These are phyloP conservation scores for Annulohypoxylon stygium DNA, from an alignment of 495 filamentous ascomycete genomes.

Conservation along the genomic window DNA sequence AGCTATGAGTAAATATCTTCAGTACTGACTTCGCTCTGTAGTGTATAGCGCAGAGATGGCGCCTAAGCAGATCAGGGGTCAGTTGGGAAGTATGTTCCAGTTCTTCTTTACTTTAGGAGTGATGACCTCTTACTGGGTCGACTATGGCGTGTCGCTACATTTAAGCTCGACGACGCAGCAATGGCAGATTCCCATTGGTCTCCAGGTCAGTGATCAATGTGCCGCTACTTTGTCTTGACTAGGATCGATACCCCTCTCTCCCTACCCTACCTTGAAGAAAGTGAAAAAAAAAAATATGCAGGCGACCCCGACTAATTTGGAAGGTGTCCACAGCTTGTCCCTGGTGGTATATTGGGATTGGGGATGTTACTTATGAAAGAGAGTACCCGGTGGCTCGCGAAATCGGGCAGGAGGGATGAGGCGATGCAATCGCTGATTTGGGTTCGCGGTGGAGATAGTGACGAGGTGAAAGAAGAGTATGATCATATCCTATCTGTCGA, in stretches of 20 bases:
- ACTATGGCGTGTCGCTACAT: slow-evolving; percentile 58
- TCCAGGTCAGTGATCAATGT: slow-evolving; percentile 50
- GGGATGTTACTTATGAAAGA: slow-evolving; percentile 63
- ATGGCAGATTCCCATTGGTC: slow-evolving; percentile 64
- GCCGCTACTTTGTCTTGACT: too few relatives aligned
- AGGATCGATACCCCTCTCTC: neutral
- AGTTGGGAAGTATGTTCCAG: slow-evolving; percentile 60
- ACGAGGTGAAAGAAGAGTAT: slow-evolving; percentile 57
- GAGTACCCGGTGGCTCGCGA: slow-evolving; percentile 62
- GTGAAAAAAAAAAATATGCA: neutral
- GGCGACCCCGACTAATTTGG: neutral
- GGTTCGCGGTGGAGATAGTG: slow-evolving; percentile 59
- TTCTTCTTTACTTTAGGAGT: slow-evolving; percentile 64
- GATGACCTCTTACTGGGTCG: slow-evolving; percentile 64
- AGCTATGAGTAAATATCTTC: too few relatives aligned
- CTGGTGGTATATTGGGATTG: slow-evolving; percentile 56
- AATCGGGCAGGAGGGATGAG: slow-evolving; percentile 61
- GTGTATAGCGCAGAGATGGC: slow-evolving; percentile 66
- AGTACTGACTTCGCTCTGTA: slow-evolving; percentile 2
- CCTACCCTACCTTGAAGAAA: neutral
- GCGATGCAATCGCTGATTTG: slow-evolving; percentile 59
- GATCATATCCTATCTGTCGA: neutral
- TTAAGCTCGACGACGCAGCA: slow-evolving; percentile 54
- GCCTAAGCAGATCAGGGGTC: slow-evolving; percentile 64
- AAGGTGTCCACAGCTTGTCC: slow-evolving; percentile 48